Evolutionary conservation across 495 filamentous ascomycete species (phyloP), one percentile per base, ranked within the genome.

Genomic region (Cercophora newfieldiana): DNA sequence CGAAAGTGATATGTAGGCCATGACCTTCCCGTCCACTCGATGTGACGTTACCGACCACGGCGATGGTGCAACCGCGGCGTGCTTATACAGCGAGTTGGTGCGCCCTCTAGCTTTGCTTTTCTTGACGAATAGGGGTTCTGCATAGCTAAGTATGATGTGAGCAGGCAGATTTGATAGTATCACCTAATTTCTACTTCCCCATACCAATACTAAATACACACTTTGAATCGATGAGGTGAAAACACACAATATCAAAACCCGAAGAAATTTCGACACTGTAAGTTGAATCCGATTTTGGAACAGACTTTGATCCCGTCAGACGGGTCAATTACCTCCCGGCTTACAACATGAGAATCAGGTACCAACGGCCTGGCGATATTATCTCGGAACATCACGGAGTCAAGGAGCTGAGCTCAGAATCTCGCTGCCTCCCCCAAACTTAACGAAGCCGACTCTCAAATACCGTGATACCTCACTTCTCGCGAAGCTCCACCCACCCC

Each of bases 1-100:
- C 12, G 10, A 44, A 44, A 44, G 37, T 44, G 37, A 14, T 44
- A 44, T 16, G 10, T 44, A 5, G 30, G 4, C 37, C n/a, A 19
- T n/a, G 2, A 19, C 21, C 21, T 53, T 22, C 5, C 12, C 55
- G 21, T 22, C 55, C 24, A 28, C 19, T 58, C 24, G 8, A 58
- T 58, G 25, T 58, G 25, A 33, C 29, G 26, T 58, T 58, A 33
- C 12, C 55, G n/a, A 31, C 22, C 26, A 21, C 55, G 6, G 55
- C 26, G 55, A 58, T 58, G 29, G 8, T 58, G 55, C n/a, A 37
- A 33, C 26, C 48, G 60, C 48, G n/a, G 28, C 60, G 16, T 29
- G 16, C 59, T 16, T 25, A 24, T 55, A 47, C 37, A 47, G 37
- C 37, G 18, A 47, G 8, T 47, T 47, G 37, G n/a, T n/a, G 50